Conservation (phyloP, 768 basidiomycete species). For the Tylopilus felleus region DNA sequence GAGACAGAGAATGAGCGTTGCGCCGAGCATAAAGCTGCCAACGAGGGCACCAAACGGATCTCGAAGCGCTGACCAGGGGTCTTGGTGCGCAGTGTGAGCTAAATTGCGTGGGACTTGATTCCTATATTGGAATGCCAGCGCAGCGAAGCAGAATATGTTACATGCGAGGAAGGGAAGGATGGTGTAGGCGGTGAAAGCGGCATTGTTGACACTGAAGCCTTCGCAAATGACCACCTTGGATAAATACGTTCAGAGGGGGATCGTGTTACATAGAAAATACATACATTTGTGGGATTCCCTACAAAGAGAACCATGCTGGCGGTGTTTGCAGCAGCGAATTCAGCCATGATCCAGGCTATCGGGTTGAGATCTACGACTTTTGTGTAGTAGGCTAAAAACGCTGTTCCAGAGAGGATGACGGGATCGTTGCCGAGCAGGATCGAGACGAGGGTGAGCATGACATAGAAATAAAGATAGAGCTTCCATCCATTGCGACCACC, state of each 20-base stretch:
- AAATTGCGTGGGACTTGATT: constrained; percentile 52
- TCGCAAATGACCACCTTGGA: constrained; percentile 73
- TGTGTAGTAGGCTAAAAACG: constrained; percentile 88
- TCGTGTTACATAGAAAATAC: not conserved
- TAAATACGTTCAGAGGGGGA: not conserved
- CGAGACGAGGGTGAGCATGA: constrained; percentile 76
- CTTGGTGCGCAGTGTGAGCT: constrained; percentile 33
- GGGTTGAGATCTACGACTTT: constrained; percentile 49
- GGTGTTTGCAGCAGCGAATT: constrained; percentile 79
- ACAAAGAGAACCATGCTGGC: constrained; percentile 75
- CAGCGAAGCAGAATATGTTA: constrained; percentile 57
- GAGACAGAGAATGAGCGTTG: constrained; percentile 71
- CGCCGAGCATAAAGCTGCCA: constrained; percentile 62
- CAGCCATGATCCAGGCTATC: constrained; percentile 67
- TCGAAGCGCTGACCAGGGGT: constrained; percentile 59
- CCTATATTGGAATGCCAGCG: constrained; percentile 58
- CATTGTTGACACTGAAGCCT: constrained; percentile 75
- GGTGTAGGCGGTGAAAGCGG: constrained; percentile 78
- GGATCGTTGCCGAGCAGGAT: constrained; percentile 92
- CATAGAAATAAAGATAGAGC: constrained; percentile 78
- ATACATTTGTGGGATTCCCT: constrained; percentile 85
- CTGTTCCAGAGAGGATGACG: constrained; percentile 87
- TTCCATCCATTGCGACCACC: constrained; percentile 70
- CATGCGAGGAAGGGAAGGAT: constrained; percentile 77
- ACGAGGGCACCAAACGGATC: constrained; percentile 76